These are phyloP conservation scores for Corynascus novoguineensis DNA, from an alignment of 495 filamentous ascomycete genomes.

Conservation along the genomic window DNA sequence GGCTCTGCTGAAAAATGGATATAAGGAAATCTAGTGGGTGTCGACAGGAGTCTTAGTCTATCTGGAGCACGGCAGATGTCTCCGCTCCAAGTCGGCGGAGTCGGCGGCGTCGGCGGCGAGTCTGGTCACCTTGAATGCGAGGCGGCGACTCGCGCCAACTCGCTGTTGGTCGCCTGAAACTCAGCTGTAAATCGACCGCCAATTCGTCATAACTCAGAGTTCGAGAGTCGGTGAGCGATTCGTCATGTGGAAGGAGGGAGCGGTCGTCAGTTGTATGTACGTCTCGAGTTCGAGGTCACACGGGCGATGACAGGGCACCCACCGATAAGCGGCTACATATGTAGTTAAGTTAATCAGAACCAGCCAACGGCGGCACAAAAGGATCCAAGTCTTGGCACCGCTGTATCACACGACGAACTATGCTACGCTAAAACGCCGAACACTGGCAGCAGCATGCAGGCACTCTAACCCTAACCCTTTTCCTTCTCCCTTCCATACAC, in stretches of 20 bases:
- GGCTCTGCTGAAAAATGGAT: not conserved
- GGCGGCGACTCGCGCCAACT: no score
- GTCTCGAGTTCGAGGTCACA: slow-evolving; percentile 1
- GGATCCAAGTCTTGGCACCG: not conserved
- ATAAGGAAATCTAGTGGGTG: no score
- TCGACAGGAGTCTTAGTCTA: no score
- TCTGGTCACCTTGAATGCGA: no score
- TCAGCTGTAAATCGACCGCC: not conserved
- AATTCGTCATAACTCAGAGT: not conserved
- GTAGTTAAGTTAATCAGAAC: not conserved
- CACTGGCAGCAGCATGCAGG: no score
- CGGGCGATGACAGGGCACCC: not conserved
- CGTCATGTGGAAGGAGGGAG: not conserved
- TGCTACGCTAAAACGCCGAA: not conserved
- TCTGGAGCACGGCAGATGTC: no score
- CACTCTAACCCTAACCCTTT: not conserved
- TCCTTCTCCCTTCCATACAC: not conserved
- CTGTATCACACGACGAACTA: no score
- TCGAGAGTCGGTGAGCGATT: not conserved
- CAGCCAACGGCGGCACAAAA: not conserved
- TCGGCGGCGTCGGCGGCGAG: no score
- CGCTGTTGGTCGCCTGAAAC: not conserved
- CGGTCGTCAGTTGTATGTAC: not conserved
- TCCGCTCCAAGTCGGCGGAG: no score
- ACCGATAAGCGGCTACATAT: not conserved